Evolutionary conservation across 2,329 filamentous ascomycete species (phyloP), one percentile per base, ranked within the genome.

Genomic region (Verticillium albo-atrum): DNA sequence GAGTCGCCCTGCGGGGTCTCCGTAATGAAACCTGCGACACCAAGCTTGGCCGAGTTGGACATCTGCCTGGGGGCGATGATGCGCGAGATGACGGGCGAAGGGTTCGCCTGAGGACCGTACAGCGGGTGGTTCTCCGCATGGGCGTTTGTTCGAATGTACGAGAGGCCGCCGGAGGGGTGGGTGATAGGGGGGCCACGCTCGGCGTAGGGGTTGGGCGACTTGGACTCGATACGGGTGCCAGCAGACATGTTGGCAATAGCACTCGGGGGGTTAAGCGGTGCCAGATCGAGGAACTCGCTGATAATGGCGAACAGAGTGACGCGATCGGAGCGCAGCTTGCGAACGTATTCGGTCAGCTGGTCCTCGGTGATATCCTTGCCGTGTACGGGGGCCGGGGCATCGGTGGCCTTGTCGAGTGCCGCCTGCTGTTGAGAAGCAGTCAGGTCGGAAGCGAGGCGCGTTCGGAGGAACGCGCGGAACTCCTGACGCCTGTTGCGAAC

Each of bases 91-190:
- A 81, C 74, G 5, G 83, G 79, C 5, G 78, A 66, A 62, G 79
- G 79, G 27, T 75, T 64, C 57, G 69, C 74, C 68, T 86, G 85
- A 10, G 85, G 85, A 2, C 85, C 85, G 66, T 87, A 86, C 25
- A 85, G 65, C 2, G 85, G 81, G 68, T 88, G 84, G 70, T 87
- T 87, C 60, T 84, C 79, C 65, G 83, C 71, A 70, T 77, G 83
- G 42, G 79, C 76, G 37, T 71, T 72, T 1, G 83, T 85, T 57
- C 85, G 81, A 59, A 87, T 74, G 71, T 88, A 88, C 58, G 84
- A 85, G 57, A 88, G 75, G 60, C 85, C 85, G 32, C 82, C 85
- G 15, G 85, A 88, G 4, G 85, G 85, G 64, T 88, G 85, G 23
- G 82, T 85, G 7, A 77, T 74, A 1, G 85, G 85, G n/a, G 85